These are phyloP conservation scores for Globisporangium viniferum DNA, from an alignment of 352 stramenopile species.

Conservation along the genomic window DNA sequence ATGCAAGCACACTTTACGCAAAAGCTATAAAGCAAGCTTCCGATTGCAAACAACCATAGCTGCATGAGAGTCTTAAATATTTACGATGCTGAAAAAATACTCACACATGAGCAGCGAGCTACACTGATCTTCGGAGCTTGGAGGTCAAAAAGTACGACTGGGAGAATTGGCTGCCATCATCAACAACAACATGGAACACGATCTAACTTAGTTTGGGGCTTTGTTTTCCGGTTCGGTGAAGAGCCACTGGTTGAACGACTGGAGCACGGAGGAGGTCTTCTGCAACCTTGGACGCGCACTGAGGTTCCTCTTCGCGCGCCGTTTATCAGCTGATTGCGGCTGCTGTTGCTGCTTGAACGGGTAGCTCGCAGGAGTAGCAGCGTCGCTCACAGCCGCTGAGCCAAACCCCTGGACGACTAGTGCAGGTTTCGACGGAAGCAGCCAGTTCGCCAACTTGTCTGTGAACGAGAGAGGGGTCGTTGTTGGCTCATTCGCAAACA, in stretches of 20 bases:
- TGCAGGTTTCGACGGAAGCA: constrained; percentile 30
- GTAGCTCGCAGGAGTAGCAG: constrained; percentile 16
- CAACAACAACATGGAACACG: background rate
- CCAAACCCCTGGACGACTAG: background rate
- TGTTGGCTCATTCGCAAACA: constrained; percentile 28
- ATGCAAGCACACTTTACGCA: background rate
- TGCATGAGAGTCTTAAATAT: constrained; percentile 4
- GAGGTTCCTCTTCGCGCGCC: constrained; percentile 4
- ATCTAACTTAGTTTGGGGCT: constrained; percentile 16
- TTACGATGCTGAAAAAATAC: background rate
- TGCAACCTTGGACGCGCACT: constrained; percentile 13
- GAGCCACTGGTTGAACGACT: constrained; percentile 55
- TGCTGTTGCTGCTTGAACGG: constrained; percentile 28
- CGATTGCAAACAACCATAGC: background rate
- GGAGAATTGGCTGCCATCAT: background rate
- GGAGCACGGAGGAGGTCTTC: constrained; percentile 30
- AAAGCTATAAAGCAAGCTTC: background rate
- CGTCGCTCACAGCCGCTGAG: background rate
- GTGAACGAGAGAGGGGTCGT: constrained; percentile 40
- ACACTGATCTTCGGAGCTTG: background rate
- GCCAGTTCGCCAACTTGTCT: constrained; percentile 53
- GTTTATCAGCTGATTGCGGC: constrained; percentile 1
- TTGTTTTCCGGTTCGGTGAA: constrained; percentile 47
- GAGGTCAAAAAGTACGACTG: background rate
- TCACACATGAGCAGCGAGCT: background rate